These are phyloP conservation scores for Cynanchum wilfordii DNA, from an alignment of 257 asterid genomes.

Conservation along the genomic window DNA sequence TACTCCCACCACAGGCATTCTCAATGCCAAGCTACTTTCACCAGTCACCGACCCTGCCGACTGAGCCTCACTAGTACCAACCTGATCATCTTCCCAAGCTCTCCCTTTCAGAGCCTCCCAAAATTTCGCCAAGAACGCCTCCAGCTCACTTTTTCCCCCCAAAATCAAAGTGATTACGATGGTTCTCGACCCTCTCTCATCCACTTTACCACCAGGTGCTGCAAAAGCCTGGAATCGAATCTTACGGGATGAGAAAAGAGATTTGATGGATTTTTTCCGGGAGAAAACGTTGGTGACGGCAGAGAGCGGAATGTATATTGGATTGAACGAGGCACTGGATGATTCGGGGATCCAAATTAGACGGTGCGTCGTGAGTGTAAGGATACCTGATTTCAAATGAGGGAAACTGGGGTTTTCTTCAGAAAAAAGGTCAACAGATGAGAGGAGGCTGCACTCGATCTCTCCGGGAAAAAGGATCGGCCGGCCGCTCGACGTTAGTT, in stretches of 20 bases:
- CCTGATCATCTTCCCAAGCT: conserved; percentile 55
- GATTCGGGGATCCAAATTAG: conserved; percentile 63
- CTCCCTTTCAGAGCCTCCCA: conserved; percentile 82
- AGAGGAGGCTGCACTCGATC: conserved; percentile 69
- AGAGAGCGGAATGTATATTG: conserved; percentile 53
- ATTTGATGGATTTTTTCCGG: conserved; percentile 53
- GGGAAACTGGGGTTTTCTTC: conserved; percentile 72
- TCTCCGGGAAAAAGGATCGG: conserved; percentile 67
- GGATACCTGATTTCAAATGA: conserved; percentile 58
- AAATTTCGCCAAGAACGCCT: conserved; percentile 65
- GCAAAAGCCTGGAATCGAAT: conserved; percentile 65
- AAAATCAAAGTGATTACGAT: conserved; percentile 45
- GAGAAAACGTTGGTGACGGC: conserved; percentile 53
- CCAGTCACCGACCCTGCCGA: conserved; percentile 26
- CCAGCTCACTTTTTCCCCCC: conserved; percentile 68
- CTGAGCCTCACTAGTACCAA: conserved; percentile 23
- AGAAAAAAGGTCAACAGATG: conserved; percentile 64
- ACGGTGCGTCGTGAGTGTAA: conserved; percentile 81
- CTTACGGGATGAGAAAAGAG: conserved; percentile 80
- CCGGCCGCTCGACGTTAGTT: conserved; percentile 68
- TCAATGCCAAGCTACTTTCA: conserved; percentile 48
- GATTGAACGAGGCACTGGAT: conserved; percentile 6
- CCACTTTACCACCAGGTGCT: conserved; percentile 40
- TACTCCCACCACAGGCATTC: conserved; percentile 82
- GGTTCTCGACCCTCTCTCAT: conserved; percentile 38